phyloP scores from a whole-genome alignment of 139 green algal genomes.

The Coelastrella sp. region DNA sequence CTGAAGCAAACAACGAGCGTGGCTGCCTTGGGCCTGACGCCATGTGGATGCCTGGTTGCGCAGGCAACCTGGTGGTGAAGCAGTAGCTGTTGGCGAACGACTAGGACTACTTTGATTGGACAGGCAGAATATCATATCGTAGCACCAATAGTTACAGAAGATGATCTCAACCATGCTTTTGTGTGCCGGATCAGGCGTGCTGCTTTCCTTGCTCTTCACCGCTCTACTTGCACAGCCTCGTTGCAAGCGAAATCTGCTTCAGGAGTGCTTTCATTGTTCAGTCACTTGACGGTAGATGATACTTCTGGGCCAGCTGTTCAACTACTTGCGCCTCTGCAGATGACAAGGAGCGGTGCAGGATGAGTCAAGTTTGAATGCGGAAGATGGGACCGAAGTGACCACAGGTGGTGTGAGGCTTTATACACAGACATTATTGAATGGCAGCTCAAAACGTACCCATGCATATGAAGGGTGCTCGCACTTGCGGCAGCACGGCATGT shows the following conservation, averaged over 20 bases:
- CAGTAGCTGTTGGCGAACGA: too few species aligned
- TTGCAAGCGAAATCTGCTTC: background rate
- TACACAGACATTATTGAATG: background rate
- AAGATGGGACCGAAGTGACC: too few species aligned
- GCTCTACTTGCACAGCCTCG: background rate
- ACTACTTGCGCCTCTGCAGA: slow-evolving; percentile 3
- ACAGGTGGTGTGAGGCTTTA: background rate
- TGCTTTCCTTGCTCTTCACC: too few species aligned
- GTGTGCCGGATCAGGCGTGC: too few species aligned
- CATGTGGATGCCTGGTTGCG: too few species aligned
- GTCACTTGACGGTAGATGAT: too few species aligned
- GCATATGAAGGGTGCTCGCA: slow-evolving; percentile 68
- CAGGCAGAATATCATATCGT: too few species aligned
- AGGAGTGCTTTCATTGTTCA: background rate
- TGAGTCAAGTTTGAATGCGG: background rate
- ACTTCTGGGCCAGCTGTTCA: background rate
- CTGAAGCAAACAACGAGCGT: background rate
- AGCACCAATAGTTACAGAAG: too few species aligned
- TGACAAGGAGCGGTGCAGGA: background rate
- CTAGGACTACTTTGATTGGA: too few species aligned
- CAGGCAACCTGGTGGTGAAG: too few species aligned
- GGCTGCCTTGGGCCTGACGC: too few species aligned
- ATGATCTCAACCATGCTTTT: too few species aligned
- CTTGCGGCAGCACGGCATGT: slow-evolving; percentile 69
- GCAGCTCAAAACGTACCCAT: slow-evolving; percentile 52